Percentiles rank a stretch among this genome's conserved stretches.
Conservation (phyloP, 495 filamentous ascomycete genomes). For the Chaetomium fimeti region DNA sequence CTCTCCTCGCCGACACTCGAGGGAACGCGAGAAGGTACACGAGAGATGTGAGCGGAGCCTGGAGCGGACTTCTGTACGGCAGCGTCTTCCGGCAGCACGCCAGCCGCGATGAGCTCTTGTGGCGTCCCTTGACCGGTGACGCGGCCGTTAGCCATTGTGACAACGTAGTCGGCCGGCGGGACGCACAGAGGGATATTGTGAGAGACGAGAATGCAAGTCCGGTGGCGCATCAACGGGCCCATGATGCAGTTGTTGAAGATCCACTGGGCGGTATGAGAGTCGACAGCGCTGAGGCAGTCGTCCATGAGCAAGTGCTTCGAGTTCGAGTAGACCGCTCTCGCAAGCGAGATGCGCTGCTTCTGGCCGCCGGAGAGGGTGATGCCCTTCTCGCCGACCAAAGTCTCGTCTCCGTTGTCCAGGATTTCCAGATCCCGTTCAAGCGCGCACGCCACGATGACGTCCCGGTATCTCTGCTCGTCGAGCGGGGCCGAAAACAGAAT, state of each 20-base stretch:
- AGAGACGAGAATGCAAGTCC: conserved; percentile 96
- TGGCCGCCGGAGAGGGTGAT: conserved; percentile 96
- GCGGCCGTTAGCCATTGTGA: conserved; percentile 84
- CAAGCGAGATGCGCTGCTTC: conserved; percentile 95
- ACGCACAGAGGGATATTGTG: conserved; percentile 88
- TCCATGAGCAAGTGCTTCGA: conserved; percentile 88
- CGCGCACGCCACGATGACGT: conserved; percentile 89
- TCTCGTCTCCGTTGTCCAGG: conserved; percentile 88
- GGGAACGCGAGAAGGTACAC: conserved; percentile 68
- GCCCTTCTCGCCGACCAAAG: conserved; percentile 94
- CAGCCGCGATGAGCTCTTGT: conserved; percentile 74
- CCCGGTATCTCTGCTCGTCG: conserved; percentile 79
- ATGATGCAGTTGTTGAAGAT: conserved; percentile 92
- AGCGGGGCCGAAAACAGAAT: conserved; percentile 86
- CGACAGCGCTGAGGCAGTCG: conserved; percentile 96
- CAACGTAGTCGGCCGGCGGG: conserved; percentile 72
- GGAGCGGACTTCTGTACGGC: conserved; percentile 61
- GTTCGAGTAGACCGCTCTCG: conserved; percentile 88
- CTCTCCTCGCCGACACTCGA: conserved; percentile 62
- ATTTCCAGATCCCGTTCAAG: conserved; percentile 89
- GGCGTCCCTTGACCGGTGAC: conserved; percentile 73
- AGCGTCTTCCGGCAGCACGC: conserved; percentile 81
- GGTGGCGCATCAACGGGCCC: conserved; percentile 80
- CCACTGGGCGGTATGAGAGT: conserved; percentile 97
- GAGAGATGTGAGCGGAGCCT: conserved; percentile 62